Evolutionary conservation across 768 basidiomycete genomes (phyloP), one percentile per base, ranked within the genome.

Genomic region (Kwoniella dendrophila): DNA sequence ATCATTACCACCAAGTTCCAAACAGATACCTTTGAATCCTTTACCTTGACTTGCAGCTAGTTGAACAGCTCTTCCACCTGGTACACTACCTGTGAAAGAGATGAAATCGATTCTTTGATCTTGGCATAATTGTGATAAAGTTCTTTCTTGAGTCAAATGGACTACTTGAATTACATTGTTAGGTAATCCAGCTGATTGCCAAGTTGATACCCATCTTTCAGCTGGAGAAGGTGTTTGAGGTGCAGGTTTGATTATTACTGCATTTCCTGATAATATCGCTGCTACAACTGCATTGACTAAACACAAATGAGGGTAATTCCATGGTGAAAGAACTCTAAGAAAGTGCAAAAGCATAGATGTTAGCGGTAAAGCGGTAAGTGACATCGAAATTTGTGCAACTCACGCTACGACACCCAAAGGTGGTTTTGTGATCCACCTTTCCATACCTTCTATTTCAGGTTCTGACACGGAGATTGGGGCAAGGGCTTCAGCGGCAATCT

Each of bases 1-100:
- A 73, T 99, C 96, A 79, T 99, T 98, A 0, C 96, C 96, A 1
- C 96, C 96, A 16, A 99, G 86, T 89, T 96, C 93, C 32, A 96
- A 82, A 0, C 84, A 90, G 18, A 92, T 89, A 4, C 90, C 90
- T 66, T 90, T 95, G 82, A 97, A 94, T 0, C 87, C 87, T 1
- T 76, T 68, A 0, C 86, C 87, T 29, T 80, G 79, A 0, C 83
- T 86, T 0, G 90, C 91, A 1, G 87, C 86, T 70, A 84, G 82
- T 38, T 87, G 87, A 16, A 99, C 86, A 0, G 86, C 82, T 44
- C 84, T 82, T 0, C 95, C 95, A 5, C 87, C 90, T 1, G 76
- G 77, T 0, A 98, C 94, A 65, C 85, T 86, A 74, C 96, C 96
- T 0, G 96, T 99, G 79, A 99, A 99, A 0, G 86, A 86, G 29